Base-by-base conservation (phyloP, 306 rosid species). In the Cicer arietinum region DNA sequence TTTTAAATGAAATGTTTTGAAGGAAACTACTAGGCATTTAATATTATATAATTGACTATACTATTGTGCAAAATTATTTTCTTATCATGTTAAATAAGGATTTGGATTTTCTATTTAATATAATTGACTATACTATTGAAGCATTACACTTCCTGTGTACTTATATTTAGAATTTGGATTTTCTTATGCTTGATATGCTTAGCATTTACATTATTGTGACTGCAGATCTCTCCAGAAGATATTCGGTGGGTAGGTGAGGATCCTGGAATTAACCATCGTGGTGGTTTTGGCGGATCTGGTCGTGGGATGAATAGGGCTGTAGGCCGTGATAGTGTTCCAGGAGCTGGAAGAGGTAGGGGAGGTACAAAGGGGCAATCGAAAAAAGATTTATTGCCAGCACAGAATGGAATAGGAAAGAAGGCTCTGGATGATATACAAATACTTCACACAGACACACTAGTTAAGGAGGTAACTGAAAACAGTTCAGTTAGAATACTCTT, bases 161-260 rank as follows among this genome's bases (percentile, higher is more conserved):
- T n/a, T 35, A 35, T 53, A 57, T 56, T 17, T 63, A 22, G 69
- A 71, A 47, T 41, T 42, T 60, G 47, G 61, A 71, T 20, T 65
- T 81, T 48, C 73, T 51, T 37, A 12, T 69, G 43, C 40, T 74
- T 63, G 78, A 18, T 76, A 14, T 77, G 78, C 66, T 30, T 58
- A 39, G 43, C 58, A 20, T 75, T 71, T 69, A 47, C 47, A 51
- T 39, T 57, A 58, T 63, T 82, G 61, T 80, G n/a, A 61, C 63
- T 54, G 84, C 86, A 94, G 97, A 94, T 91, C 74, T 88, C 97
- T 67, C 88, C 91, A 0, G 92, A 79, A 79, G 98, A 94, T 86
- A 87, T 94, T 75, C 97, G 90, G 71, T 91, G 98, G 98, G 96
- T 91, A 5, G 94, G 89, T 7, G 97, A 87, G 68, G 96, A 91